These are phyloP conservation scores for Colletotrichum sublineola DNA, from an alignment of 2,329 filamentous ascomycete species.

Conservation along the genomic window DNA sequence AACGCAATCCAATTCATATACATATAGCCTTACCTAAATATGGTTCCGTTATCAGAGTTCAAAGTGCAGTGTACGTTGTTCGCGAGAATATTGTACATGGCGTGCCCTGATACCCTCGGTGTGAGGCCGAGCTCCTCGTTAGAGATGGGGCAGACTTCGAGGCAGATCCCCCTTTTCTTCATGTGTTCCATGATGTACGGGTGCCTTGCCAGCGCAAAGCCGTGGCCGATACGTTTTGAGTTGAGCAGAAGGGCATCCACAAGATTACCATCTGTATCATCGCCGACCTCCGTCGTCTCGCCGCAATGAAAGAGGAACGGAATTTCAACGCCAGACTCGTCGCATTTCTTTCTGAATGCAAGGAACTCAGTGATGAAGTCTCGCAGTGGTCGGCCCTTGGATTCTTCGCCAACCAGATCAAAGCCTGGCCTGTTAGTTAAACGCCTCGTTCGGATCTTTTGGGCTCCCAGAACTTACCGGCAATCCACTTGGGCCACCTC, in stretches of 20 bases:
- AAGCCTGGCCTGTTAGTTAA: constrained; percentile 63
- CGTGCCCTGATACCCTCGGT: constrained; percentile 73
- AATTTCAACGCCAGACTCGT: constrained; percentile 64
- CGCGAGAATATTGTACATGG: constrained; percentile 77
- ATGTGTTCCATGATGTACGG: constrained; percentile 75
- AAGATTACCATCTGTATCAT: constrained; percentile 75
- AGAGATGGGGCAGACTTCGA: constrained; percentile 84
- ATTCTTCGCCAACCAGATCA: constrained; percentile 78
- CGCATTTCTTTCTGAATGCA: constrained; percentile 67
- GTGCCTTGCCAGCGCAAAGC: constrained; percentile 77
- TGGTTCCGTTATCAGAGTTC: constrained; percentile 80
- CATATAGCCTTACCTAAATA: constrained; percentile 69
- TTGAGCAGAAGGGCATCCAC: constrained; percentile 76
- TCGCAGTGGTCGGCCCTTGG: constrained; percentile 69
- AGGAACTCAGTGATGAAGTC: constrained; percentile 69
- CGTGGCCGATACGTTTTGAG: constrained; percentile 80
- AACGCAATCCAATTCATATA: neutral
- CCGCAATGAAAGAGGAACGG: constrained; percentile 84
- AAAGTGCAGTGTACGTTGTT: constrained; percentile 80
- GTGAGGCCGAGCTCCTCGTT: constrained; percentile 82
- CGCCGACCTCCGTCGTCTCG: constrained; percentile 77
- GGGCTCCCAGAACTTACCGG: constrained; percentile 61
- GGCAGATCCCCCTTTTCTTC: constrained; percentile 72
- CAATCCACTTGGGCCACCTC: constrained; percentile 70
- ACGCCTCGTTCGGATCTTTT: neutral